These are phyloP conservation scores for Fusarium domesticum DNA, from an alignment of 2,329 filamentous ascomycete species.

Conservation along the genomic window DNA sequence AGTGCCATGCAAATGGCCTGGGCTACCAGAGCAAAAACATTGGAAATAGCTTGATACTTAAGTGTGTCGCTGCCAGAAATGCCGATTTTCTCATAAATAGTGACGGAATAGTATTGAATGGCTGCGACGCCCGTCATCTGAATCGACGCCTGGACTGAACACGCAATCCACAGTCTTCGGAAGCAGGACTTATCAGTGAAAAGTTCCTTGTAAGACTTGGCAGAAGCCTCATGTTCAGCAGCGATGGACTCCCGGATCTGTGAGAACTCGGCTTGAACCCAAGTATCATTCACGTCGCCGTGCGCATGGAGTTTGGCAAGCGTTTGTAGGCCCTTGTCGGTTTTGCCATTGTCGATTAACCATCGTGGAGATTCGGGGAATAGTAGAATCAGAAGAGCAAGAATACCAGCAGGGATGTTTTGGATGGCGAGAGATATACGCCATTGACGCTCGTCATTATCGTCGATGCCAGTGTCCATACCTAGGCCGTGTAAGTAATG, in stretches of 20 bases:
- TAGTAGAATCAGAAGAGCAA: conserved; percentile 18
- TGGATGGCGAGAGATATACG: conserved; percentile 21
- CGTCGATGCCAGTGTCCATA: conserved; percentile 59
- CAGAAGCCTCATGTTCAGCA: conserved; percentile 64
- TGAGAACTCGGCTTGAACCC: conserved; percentile 68
- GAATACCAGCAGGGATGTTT: conserved; percentile 13
- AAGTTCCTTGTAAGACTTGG: conserved; percentile 66
- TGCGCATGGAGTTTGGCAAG: conserved; percentile 67
- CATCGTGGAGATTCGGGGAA: conserved; percentile 27
- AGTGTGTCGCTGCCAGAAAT: conserved; percentile 56
- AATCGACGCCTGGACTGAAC: conserved; percentile 63
- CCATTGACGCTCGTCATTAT: conserved; percentile 14
- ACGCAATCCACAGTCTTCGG: conserved; percentile 66
- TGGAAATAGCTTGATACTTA: conserved; percentile 72
- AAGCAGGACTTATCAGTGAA: conserved; percentile 61
- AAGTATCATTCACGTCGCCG: conserved; percentile 61
- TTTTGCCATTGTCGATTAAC: conserved; percentile 63
- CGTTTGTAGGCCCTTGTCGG: conserved; percentile 61
- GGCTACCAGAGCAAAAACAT: conserved; percentile 63
- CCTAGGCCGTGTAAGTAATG: conserved; percentile 48
- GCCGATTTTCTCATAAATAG: conserved; percentile 50
- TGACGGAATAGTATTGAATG: conserved; percentile 70
- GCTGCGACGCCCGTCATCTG: conserved; percentile 74
- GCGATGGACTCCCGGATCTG: conserved; percentile 66
- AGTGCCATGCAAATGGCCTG: conserved; percentile 65